Evolutionary conservation across 768 basidiomycete genomes (phyloP).

Genomic region (Megacollybia marginata): DNA sequence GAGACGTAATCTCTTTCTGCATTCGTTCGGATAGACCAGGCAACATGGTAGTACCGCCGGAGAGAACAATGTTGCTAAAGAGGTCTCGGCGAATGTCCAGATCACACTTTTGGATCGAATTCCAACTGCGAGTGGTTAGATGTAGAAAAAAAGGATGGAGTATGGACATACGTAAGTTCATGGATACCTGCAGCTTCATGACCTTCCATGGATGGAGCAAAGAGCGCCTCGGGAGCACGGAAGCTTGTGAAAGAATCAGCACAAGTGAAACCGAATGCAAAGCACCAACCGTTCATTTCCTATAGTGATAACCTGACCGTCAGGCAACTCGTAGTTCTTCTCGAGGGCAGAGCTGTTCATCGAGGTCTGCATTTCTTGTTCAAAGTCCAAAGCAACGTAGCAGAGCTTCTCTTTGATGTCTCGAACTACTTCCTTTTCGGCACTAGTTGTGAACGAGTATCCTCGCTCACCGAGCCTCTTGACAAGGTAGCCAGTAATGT

Average conservation of each 20-base stretch:
- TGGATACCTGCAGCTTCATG: constrained; percentile 64
- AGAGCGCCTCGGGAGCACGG: constrained; percentile 66
- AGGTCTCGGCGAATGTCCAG: constrained; percentile 46
- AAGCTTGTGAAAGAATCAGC: constrained; percentile 16
- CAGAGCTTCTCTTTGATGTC: no score
- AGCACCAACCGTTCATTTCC: constrained; percentile 60
- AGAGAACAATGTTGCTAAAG: constrained; percentile 51
- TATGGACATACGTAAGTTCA: constrained; percentile 14
- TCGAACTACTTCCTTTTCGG: constrained; percentile 64
- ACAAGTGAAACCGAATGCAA: background rate
- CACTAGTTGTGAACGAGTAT: constrained; percentile 67
- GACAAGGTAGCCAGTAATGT: constrained; percentile 73
- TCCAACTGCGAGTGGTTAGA: constrained; percentile 28
- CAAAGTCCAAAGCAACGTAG: constrained; percentile 73
- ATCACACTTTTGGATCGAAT: constrained; percentile 50
- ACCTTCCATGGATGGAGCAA: constrained; percentile 64
- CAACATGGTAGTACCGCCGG: constrained; percentile 53
- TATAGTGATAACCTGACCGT: no score
- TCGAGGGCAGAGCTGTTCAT: constrained; percentile 62
- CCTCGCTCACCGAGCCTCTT: constrained; percentile 61
- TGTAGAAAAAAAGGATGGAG: background rate
- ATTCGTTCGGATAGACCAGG: constrained; percentile 49
- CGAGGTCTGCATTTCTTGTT: constrained; percentile 68
- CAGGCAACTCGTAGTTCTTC: constrained; percentile 68
- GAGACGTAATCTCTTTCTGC: constrained; percentile 21